Conservation (phyloP, 495 filamentous ascomycete species). For the Neurospora terricola region DNA sequence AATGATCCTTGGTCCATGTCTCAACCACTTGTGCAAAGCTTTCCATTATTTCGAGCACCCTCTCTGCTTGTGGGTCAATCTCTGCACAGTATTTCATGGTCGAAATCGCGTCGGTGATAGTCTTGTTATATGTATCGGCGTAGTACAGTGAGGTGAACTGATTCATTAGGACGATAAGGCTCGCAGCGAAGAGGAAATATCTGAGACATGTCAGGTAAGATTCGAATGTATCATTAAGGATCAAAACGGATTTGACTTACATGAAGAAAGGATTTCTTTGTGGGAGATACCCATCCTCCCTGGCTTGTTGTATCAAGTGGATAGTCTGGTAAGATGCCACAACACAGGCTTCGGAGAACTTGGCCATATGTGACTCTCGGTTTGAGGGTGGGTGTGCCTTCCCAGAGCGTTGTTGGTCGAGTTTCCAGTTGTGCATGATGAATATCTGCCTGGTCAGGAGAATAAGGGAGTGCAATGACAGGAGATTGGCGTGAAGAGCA, state of each 20-base stretch:
- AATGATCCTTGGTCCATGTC: conserved; percentile 30
- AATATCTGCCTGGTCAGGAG: conserved; percentile 66
- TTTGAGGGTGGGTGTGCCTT: conserved; percentile 18
- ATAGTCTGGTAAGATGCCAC: conserved; percentile 60
- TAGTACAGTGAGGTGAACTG: conserved; percentile 58
- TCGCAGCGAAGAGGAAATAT: conserved; percentile 65
- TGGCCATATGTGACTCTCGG: conserved; percentile 39
- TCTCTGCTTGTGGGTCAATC: conserved; percentile 53
- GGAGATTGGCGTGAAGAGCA: conserved; percentile 55
- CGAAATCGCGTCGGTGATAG: conserved; percentile 47
- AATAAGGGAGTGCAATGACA: conserved; percentile 66
- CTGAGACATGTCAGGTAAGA: conserved; percentile 15
- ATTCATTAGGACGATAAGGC: conserved; percentile 57
- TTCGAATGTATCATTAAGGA: not conserved
- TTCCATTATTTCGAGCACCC: conserved; percentile 53
- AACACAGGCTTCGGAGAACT: conserved; percentile 62
- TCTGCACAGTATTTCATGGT: conserved; percentile 54
- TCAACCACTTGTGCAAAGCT: conserved; percentile 48
- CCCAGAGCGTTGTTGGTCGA: conserved; percentile 21
- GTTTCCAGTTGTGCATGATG: conserved; percentile 36
- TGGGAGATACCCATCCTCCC: conserved; percentile 51
- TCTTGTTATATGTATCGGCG: conserved; percentile 42
- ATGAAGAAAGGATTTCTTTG: conserved; percentile 60
- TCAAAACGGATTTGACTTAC: conserved; percentile 21
- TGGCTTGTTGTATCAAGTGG: conserved; percentile 47